Conservation (phyloP, 176 grass and related monocot genomes). For the Hsuehochloa calcarea region DNA sequence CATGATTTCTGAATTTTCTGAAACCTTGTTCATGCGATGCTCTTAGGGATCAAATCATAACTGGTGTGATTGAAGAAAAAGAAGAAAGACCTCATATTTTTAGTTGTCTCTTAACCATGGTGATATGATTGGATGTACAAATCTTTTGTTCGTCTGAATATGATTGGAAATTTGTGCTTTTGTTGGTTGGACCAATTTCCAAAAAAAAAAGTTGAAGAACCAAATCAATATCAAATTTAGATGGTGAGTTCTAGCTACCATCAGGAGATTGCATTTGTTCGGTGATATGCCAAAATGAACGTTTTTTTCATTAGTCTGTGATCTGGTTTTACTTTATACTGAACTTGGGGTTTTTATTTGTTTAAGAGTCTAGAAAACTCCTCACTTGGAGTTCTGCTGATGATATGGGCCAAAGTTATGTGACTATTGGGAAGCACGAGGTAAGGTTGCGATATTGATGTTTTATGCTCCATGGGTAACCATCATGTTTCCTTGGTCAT, state of each 20-base stretch:
- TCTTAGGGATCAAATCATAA: too few species aligned
- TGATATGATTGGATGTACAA: neutral
- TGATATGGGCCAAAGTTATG: conserved; percentile 93
- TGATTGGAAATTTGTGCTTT: neutral
- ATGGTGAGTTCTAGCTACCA: neutral
- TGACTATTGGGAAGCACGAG: conserved; percentile 94
- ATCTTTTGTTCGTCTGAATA: neutral
- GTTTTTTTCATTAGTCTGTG: conserved; percentile 10
- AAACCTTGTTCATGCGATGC: too few species aligned
- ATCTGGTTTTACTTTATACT: too few species aligned
- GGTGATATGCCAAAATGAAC: neutral
- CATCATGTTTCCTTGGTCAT: too few species aligned
- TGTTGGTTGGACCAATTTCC: conserved; percentile 1
- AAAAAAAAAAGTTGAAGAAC: neutral
- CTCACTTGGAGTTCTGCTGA: too few species aligned
- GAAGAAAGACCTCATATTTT: too few species aligned
- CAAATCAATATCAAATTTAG: neutral
- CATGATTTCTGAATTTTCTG: too few species aligned
- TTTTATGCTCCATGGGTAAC: conserved; percentile 7
- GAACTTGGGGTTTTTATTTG: too few species aligned
- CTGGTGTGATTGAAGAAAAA: too few species aligned
- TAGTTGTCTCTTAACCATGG: too few species aligned
- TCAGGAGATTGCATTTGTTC: neutral
- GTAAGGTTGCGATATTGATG: conserved; percentile 36
- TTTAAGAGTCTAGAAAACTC: too few species aligned